Base-by-base conservation (phyloP, 2,329 filamentous ascomycete genomes). In the Peltaster fructicola region DNA sequence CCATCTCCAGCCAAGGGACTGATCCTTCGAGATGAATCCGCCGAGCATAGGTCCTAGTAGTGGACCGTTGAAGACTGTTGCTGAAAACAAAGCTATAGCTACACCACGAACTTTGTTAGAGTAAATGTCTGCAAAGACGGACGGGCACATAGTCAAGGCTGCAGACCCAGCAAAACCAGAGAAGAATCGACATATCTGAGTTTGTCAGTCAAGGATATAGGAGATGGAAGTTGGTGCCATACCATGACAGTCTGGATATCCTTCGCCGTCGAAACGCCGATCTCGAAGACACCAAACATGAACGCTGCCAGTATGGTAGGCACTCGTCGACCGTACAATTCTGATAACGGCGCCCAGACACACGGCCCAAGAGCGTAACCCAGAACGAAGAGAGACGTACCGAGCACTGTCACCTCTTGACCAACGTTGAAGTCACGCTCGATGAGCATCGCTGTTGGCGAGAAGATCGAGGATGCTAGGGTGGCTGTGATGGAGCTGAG, bases 401-500 rank as follows among this genome's bases (percentile, higher is more conserved):
- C 50, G 3, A 55, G 36, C 3, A 40, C 47, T 7, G 39, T 44
- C 4, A 53, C 46, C 20, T 49, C 48, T n/a, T 36, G 34, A 8
- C 52, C 52, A 8, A 63, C 46, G n/a, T 45, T 41, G 16, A 57
- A 39, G 24, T 62, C 52, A 11, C 36, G 26, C 2, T 52, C 52
- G 16, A 67, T 52, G 1, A 39, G 43, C 4, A 42, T 27, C 14
- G 53, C 51, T 2, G 59, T 61, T 2, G 54, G 45, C 7, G 51
- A 54, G 27, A 45, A 44, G 10, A 45, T 35, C 4, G 43, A 38
- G 26, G 54, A 53, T 36, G 84, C 52, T 21, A 69, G 65, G 1
- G 80, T 85, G 41, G 74, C 59, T 44, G 36, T 65, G 38, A 81
- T 57, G 10, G 77, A 80, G 5, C 73, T 78, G 41, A 71, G 79